A percentile compares a stretch with the other conserved stretches of the same genome.
phyloP scores from a whole-genome alignment of 495 filamentous ascomycete genomes.

The Aspergillus incahuasiensis region DNA sequence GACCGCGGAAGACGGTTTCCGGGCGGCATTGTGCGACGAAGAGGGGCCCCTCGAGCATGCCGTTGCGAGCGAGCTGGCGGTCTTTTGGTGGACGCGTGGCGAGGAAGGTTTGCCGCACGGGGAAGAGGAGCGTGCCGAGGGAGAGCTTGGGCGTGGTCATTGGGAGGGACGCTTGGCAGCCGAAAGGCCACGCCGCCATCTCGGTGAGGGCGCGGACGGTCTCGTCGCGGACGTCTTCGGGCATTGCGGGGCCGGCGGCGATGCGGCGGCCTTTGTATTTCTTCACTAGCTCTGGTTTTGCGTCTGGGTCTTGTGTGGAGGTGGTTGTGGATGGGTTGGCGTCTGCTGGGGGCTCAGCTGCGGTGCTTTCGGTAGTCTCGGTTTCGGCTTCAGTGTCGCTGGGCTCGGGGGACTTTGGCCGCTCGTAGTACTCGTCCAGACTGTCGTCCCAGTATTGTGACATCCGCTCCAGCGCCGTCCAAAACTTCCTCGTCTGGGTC shows the following conservation, averaged over 20 bases:
- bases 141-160: constrained; percentile 58
- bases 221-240: constrained; percentile 66
- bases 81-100: constrained; percentile 66
- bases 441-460: constrained; percentile 62
- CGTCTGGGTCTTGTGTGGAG: constrained; percentile 1
- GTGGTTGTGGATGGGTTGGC: constrained; percentile 20
- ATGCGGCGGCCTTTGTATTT: constrained; percentile 54
- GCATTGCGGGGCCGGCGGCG: constrained; percentile 66
- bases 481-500: constrained; percentile 57
- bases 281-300: constrained; percentile 17
- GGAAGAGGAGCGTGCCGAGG: constrained; percentile 48
- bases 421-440: constrained; percentile 50
- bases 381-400: constrained; percentile 3
- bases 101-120: constrained; percentile 50
- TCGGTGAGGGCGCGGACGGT: constrained; percentile 70
- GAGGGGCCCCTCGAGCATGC: constrained; percentile 72
- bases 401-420: constrained; percentile 27
- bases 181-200: constrained; percentile 73
- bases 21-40: constrained; percentile 54
- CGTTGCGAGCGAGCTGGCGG: constrained; percentile 62
- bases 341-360: constrained; percentile 29
- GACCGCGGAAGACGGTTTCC: constrained; percentile 49
- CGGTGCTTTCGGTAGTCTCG: not conserved
- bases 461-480: constrained; percentile 53
- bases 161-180: constrained; percentile 63